phyloP scores from a whole-genome alignment of 169 alveolate genomes.

The Plasmodium chabaudi region DNA sequence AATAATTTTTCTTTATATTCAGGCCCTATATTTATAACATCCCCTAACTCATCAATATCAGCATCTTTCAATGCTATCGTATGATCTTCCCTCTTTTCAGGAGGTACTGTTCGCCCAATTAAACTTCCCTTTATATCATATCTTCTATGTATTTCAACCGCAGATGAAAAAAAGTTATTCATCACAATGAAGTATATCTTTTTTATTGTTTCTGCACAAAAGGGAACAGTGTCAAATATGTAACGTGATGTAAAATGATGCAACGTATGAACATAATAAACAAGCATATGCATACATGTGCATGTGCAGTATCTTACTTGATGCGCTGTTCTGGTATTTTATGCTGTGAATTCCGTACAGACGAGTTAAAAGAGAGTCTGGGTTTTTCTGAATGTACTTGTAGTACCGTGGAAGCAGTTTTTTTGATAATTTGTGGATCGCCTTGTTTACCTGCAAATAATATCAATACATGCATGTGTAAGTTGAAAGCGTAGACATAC shows the following conservation, averaged over 20 bases:
- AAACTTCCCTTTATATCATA: constrained; percentile 94
- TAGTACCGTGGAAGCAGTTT: constrained; percentile 56
- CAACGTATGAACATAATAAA: not conserved
- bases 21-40: constrained; percentile 83
- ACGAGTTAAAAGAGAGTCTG: constrained; percentile 87
- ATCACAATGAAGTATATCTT: constrained; percentile 95
- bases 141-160: constrained; percentile 92
- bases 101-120: constrained; percentile 91
- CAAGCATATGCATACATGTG: not conserved
- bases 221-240: too few relatives aligned
- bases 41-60: constrained; percentile 87
- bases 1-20: constrained; percentile 82
- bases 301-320: constrained; percentile 3
- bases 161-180: constrained; percentile 96
- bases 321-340: constrained; percentile 59
- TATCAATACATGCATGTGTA: not conserved
- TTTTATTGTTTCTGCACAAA: constrained; percentile 31
- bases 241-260: not conserved
- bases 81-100: constrained; percentile 86
- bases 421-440: constrained; percentile 23
- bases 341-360: constrained; percentile 94
- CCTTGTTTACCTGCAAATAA: constrained; percentile 25
- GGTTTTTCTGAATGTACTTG: constrained; percentile 79
- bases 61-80: constrained; percentile 93
- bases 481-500: not conserved